These are phyloP conservation scores for Avena sativa DNA, from an alignment of 176 grass and related monocot genomes.

Conservation along the genomic window DNA sequence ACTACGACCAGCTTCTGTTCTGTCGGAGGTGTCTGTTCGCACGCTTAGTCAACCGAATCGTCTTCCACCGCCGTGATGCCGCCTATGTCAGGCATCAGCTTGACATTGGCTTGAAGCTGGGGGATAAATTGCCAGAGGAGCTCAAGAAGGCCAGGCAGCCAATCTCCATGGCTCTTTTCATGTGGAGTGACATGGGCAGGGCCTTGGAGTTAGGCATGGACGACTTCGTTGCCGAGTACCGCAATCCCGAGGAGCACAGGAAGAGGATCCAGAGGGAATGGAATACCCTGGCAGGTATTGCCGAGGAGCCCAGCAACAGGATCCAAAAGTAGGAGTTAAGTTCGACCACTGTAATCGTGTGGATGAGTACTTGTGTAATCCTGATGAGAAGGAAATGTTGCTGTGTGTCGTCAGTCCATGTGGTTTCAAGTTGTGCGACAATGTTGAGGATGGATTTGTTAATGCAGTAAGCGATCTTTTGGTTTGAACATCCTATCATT, in stretches of 20 bases:
- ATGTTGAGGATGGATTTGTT: background rate
- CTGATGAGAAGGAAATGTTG: background rate
- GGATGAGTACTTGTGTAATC: background rate
- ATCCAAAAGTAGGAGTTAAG: background rate
- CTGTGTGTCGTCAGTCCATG: background rate
- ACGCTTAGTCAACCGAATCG: background rate
- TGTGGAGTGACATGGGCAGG: background rate
- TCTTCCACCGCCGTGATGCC: background rate
- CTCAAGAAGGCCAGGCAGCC: background rate
- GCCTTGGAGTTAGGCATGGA: background rate
- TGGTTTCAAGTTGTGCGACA: background rate
- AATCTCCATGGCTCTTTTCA: background rate
- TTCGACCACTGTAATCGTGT: background rate
- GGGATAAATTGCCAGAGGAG: constrained; percentile 18
- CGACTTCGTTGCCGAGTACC: background rate
- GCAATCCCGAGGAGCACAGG: background rate
- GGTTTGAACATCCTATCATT: background rate
- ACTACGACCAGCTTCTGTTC: constrained; percentile 5
- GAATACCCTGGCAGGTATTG: background rate
- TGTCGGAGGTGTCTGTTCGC: constrained; percentile 24
- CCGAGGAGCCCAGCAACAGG: background rate
- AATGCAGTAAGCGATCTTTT: background rate
- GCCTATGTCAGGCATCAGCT: background rate
- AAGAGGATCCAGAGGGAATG: background rate
- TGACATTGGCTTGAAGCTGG: background rate